A percentile compares a stretch with the other conserved stretches of the same genome.
phyloP scores from a whole-genome alignment of 2,329 filamentous ascomycete species.

The Fusarium irregulare region DNA sequence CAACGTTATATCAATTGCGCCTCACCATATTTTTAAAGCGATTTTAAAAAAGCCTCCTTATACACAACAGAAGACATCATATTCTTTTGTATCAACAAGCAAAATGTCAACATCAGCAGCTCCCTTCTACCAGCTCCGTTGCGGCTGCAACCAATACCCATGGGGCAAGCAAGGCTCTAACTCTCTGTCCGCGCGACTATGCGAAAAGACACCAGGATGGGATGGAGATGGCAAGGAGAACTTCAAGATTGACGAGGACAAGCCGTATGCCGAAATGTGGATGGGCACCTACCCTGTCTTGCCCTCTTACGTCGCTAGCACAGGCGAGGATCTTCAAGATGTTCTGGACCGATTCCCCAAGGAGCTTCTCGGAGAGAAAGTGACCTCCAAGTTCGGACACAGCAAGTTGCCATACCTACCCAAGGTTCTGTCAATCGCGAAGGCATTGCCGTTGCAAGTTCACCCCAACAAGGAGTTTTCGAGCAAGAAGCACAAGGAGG shows the following conservation, averaged over 20 bases:
- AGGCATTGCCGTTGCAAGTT: constrained; percentile 79
- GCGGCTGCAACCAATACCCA: constrained; percentile 68
- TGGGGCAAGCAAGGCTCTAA: constrained; percentile 77
- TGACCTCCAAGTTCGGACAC: constrained; percentile 69
- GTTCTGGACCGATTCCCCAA: constrained; percentile 71
- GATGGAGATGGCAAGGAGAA: constrained; percentile 45
- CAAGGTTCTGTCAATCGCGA: constrained; percentile 80
- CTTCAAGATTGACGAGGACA: constrained; percentile 72
- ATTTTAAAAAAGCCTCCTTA: too few species aligned
- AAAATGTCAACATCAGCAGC: constrained; percentile 39
- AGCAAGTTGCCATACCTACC: constrained; percentile 76
- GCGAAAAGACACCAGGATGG: constrained; percentile 70
- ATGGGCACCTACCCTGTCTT: constrained; percentile 81
- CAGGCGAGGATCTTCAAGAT: constrained; percentile 72
- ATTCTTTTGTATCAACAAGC: not conserved
- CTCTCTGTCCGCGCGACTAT: constrained; percentile 74
- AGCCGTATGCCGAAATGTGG: constrained; percentile 76
- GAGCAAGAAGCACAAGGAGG: constrained; percentile 69
- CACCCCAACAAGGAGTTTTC: constrained; percentile 78
- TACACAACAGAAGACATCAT: not conserved
- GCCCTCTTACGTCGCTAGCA: constrained; percentile 71
- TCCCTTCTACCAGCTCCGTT: constrained; percentile 59
- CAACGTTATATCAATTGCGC: not conserved
- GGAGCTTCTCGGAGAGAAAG: constrained; percentile 70
- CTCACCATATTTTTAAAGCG: not conserved